phyloP scores from a whole-genome alignment of 805 yeast species.

The Starmerella davenportii region DNA sequence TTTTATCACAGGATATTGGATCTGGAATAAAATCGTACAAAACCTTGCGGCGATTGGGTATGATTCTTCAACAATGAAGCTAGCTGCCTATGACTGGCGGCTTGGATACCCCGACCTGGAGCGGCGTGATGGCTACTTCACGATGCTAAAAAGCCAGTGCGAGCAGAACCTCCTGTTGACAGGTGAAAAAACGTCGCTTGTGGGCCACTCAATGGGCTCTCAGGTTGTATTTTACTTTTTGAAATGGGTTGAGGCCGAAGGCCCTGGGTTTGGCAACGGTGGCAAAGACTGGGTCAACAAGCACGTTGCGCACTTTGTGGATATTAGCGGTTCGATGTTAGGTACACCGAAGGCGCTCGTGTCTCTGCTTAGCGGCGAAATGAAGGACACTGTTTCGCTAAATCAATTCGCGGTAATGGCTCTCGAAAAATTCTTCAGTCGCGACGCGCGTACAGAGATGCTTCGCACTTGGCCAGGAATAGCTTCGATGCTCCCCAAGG shows the following conservation, averaged over 20 bases:
- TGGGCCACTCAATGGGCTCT: constrained; percentile 94
- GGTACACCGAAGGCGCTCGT: constrained; percentile 93
- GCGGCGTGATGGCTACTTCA: constrained; percentile 67
- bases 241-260: constrained; percentile 92
- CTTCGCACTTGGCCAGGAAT: constrained; percentile 81
- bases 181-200: constrained; percentile 53
- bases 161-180: constrained; percentile 38
- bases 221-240: constrained; percentile 75
- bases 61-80: constrained; percentile 73
- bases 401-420: constrained; percentile 89
- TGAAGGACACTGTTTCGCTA: constrained; percentile 91
- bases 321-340: constrained; percentile 72
- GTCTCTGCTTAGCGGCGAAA: constrained; percentile 88
- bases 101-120: constrained; percentile 78
- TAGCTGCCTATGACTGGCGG: constrained; percentile 95
- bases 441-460: constrained; percentile 76
- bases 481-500: constrained; percentile 91
- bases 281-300: constrained; percentile 78
- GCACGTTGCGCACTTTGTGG: constrained; percentile 61
- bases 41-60: constrained; percentile 88
- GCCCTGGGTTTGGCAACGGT: constrained; percentile 69
- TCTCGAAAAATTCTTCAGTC: constrained; percentile 77
- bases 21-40: constrained; percentile 92
- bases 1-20: constrained; percentile 95
- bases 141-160: constrained; percentile 53